These are phyloP conservation scores for Colletotrichum sp. DNA, from an alignment of 2,329 filamentous ascomycete genomes.

Conservation along the genomic window DNA sequence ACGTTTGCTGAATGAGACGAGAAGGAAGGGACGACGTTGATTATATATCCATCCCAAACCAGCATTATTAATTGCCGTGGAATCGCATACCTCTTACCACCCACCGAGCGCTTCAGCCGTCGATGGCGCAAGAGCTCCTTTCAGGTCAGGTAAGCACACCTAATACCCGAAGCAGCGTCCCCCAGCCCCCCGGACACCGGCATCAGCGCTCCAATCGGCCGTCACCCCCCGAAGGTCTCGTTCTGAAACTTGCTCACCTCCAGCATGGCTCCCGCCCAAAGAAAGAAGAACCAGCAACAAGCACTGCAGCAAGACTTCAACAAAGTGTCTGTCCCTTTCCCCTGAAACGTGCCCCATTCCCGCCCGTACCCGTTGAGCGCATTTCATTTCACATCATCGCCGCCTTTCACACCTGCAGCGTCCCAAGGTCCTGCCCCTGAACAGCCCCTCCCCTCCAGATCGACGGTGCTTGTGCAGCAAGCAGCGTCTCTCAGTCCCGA, in stretches of 20 bases:
- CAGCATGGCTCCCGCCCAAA: neutral
- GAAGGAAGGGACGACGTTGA: neutral
- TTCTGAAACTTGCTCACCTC: slow-evolving; percentile 24
- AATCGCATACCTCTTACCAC: neutral
- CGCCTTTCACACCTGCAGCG: neutral
- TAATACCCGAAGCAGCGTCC: neutral
- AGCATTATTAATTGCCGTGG: slow-evolving; percentile 16
- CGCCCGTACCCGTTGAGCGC: slow-evolving; percentile 8
- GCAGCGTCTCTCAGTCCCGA: neutral
- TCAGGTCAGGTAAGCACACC: neutral
- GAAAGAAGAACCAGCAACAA: neutral
- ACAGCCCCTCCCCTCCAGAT: slow-evolving; percentile 5
- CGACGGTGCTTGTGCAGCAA: slow-evolving; percentile 15
- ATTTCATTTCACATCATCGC: neutral
- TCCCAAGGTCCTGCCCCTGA: neutral
- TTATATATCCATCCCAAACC: slow-evolving; percentile 8
- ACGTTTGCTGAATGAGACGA: neutral
- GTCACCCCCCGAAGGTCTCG: slow-evolving; percentile 3
- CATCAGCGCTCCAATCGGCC: neutral
- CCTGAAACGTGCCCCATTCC: slow-evolving; percentile 18
- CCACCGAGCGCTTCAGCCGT: neutral
- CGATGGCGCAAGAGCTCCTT: slow-evolving; percentile 19
- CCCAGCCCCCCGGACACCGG: neutral
- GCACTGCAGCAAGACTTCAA: neutral
- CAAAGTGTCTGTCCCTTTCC: neutral